These are phyloP conservation scores for Amorphotheca resinae DNA, from an alignment of 495 filamentous ascomycete genomes.

Conservation along the genomic window DNA sequence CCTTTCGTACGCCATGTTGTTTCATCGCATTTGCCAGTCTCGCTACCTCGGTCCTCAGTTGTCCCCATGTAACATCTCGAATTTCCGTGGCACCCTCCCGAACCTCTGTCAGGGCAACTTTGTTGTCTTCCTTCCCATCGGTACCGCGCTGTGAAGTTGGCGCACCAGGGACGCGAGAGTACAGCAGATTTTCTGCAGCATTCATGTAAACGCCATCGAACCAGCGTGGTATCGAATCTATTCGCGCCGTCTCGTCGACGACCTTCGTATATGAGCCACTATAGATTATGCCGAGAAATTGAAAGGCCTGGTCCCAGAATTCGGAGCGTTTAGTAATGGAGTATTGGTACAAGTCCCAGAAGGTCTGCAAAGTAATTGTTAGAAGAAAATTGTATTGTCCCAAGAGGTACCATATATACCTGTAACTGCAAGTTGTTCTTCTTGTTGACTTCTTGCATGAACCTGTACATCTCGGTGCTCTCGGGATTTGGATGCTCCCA, in stretches of 20 bases:
- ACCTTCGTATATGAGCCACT: constrained; percentile 43
- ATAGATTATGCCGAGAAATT: constrained; percentile 45
- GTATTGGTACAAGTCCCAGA: constrained; percentile 50
- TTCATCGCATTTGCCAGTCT: constrained; percentile 48
- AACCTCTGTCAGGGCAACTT: constrained; percentile 56
- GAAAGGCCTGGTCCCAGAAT: constrained; percentile 57
- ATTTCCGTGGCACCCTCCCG: constrained; percentile 52
- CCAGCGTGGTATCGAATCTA: constrained; percentile 57
- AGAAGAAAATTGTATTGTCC: background rate
- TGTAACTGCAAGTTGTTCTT: constrained; percentile 30
- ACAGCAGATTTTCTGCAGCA: constrained; percentile 53
- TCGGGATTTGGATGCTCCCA: constrained; percentile 45
- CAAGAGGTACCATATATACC: constrained; percentile 19
- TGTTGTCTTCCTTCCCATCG: constrained; percentile 52
- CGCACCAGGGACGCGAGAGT: constrained; percentile 26
- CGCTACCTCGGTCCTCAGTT: constrained; percentile 44
- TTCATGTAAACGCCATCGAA: constrained; percentile 52
- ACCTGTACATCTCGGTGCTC: constrained; percentile 36
- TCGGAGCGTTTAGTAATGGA: constrained; percentile 45
- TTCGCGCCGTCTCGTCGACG: constrained; percentile 54
- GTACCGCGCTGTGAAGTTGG: constrained; percentile 26
- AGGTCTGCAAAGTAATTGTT: constrained; percentile 31
- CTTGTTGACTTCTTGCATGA: constrained; percentile 37
- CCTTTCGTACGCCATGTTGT: constrained; percentile 47
- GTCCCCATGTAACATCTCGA: constrained; percentile 47